Evolutionary conservation across 23 red algal genomes (phyloP), one percentile per base, ranked within the genome.

Genomic region (Gracilariopsis chorda): DNA sequence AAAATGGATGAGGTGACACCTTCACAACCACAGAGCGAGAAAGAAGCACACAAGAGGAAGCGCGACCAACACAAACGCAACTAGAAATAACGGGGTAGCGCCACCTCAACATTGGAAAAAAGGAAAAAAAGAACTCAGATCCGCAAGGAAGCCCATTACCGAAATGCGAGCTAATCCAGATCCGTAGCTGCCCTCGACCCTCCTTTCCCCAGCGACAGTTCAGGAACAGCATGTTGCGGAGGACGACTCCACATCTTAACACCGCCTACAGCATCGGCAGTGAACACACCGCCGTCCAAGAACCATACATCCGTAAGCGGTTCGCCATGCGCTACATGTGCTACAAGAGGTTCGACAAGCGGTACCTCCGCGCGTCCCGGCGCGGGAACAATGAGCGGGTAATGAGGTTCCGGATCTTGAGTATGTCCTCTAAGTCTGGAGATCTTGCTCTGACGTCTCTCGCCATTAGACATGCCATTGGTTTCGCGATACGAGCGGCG

Each of bases 241-340:
- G 94, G 94, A 24, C 94, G 77, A 83, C 67, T 80, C 94, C 94
- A 96, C 70, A 90, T 59, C 64, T 96, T 96, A 1, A 96, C 94
- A 23, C 64, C 60, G 12, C 94, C 94, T 2, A 58, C 60, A 9
- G 86, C 67, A 65, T 86, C 89, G 24, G 94, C 94, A n/a, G 94
- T 96, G 49, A 96, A 77, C 20, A 96, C 76, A 1, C 94, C 94
- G 34, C 77, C 44, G 17, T 83, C 86, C 52, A 65, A 55, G 82
- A 97, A 97, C 71, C 80, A 79, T 3, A 97, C 90, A 61, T 91
- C 95, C 25, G 95, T 97, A 8, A 97, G 71, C 12, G 95, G 95
- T 65, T 97, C 95, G 14, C 80, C 87, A 72, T 97, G 95, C 29
- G 95, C 95, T 16, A 90, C 73, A 74, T 97, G 95, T 43, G 86